Percentiles rank a stretch among this genome's conserved stretches.
Evolutionary conservation across 2,329 filamentous ascomycete species (phyloP).

Genomic region (Metarhizium anisopliae): DNA sequence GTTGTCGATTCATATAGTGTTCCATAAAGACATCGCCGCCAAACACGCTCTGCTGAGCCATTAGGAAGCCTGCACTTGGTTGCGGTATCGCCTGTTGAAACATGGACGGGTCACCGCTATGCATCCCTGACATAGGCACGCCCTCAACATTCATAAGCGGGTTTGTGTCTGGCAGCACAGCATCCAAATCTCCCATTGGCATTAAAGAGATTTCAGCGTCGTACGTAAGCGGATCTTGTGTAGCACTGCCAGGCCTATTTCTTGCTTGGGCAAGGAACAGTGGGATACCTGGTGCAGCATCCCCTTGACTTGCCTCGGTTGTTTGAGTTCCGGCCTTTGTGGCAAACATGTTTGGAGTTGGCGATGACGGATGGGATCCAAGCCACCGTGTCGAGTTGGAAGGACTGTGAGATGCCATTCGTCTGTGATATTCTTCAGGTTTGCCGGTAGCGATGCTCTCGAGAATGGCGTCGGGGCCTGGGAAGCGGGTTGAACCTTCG

Average conservation of each 20-base stretch:
- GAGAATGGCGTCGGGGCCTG: constrained; percentile 18
- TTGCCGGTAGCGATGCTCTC: constrained; percentile 14
- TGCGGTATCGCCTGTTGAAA: constrained; percentile 13
- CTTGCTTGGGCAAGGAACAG: constrained; percentile 18
- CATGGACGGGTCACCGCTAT: constrained; percentile 4
- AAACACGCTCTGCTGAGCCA: constrained; percentile 13
- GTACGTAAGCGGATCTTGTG: constrained; percentile 12
- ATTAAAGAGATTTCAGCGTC: constrained; percentile 13
- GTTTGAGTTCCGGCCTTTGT: background rate
- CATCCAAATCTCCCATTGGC: constrained; percentile 13
- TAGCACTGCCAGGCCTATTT: constrained; percentile 10
- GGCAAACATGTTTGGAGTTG: background rate
- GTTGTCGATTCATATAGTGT: constrained; percentile 11
- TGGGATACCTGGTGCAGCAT: constrained; percentile 17
- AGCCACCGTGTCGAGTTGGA: background rate
- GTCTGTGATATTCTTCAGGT: constrained; percentile 12
- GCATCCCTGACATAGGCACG: constrained; percentile 7
- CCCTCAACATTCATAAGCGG: constrained; percentile 6
- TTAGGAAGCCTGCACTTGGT: constrained; percentile 10
- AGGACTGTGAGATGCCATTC: constrained; percentile 1
- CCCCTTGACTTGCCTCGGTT: constrained; percentile 5
- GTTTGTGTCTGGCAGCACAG: constrained; percentile 10
- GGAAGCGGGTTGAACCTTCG: constrained; percentile 11
- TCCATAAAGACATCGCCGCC: constrained; percentile 11
- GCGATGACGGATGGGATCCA: background rate